These are phyloP conservation scores for Berkeleyomyces basicola DNA, from an alignment of 2,329 filamentous ascomycete genomes.

Conservation along the genomic window DNA sequence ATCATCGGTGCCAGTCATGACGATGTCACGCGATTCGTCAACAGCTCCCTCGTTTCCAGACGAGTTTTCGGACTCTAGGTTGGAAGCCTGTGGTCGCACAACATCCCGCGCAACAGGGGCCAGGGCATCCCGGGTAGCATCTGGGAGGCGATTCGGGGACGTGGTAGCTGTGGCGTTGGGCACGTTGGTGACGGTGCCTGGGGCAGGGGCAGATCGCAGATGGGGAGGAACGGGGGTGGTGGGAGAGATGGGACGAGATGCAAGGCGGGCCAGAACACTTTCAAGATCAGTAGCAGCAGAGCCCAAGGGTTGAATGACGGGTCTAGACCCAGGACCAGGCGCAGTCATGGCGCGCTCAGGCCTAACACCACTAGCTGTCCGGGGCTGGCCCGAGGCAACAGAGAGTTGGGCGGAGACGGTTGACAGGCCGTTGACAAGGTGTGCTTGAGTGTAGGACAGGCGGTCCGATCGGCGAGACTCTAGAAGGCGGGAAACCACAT, in stretches of 20 bases:
- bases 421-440: slow-evolving; percentile 9
- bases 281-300: slow-evolving; percentile 3
- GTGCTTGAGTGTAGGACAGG: slow-evolving; percentile 8
- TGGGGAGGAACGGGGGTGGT: slow-evolving; percentile 15
- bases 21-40: slow-evolving; percentile 60
- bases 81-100: slow-evolving; percentile 30
- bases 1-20: slow-evolving; percentile 64
- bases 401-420: slow-evolving; percentile 8
- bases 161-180: slow-evolving; percentile 20
- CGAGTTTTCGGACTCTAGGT: slow-evolving; percentile 63
- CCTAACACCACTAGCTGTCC: background rate
- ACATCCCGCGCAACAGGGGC: slow-evolving; percentile 31
- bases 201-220: slow-evolving; percentile 51
- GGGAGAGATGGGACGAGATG: slow-evolving; percentile 10
- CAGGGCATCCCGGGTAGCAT: slow-evolving; percentile 14
- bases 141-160: background rate
- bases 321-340: slow-evolving; percentile 4
- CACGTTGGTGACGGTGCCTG: slow-evolving; percentile 57
- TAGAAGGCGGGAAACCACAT: background rate
- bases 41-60: slow-evolving; percentile 68
- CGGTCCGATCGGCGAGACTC: background rate
- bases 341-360: slow-evolving; percentile 13
- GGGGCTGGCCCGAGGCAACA: slow-evolving; percentile 10
- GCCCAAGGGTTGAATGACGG: slow-evolving; percentile 1
- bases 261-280: background rate